Evolutionary conservation across 129 eudicot species (phyloP).

Genomic region (Lactuca saligna): DNA sequence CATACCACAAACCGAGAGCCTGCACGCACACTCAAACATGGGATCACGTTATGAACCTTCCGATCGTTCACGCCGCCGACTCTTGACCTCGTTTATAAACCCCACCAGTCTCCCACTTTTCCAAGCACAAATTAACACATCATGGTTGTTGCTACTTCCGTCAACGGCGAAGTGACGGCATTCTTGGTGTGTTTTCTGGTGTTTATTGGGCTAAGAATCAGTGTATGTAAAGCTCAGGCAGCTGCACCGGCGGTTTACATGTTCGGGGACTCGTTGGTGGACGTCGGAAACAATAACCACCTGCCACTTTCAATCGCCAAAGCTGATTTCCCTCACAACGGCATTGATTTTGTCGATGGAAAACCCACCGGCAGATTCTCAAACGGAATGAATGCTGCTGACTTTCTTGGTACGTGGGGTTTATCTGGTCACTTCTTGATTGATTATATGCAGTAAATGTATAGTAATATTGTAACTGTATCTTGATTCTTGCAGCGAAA

Average conservation of each 20-base stretch:
- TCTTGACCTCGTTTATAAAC: slow-evolving; percentile 8
- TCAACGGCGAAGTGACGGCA: background rate
- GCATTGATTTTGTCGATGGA: slow-evolving; percentile 50
- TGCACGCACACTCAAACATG: slow-evolving; percentile 12
- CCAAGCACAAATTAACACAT: slow-evolving; percentile 7
- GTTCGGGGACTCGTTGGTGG: slow-evolving; percentile 72
- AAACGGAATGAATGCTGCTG: slow-evolving; percentile 86
- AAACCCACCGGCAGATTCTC: slow-evolving; percentile 71
- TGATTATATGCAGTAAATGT: background rate
- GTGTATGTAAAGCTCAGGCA: slow-evolving; percentile 11
- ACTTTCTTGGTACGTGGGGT: slow-evolving; percentile 54
- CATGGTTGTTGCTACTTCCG: background rate
- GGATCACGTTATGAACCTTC: background rate
- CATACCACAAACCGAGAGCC: slow-evolving; percentile 12
- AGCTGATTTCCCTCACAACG: slow-evolving; percentile 75
- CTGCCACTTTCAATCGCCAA: slow-evolving; percentile 49
- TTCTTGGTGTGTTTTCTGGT: slow-evolving; percentile 20
- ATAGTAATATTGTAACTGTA: background rate
- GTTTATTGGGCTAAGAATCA: background rate
- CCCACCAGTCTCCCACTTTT: slow-evolving; percentile 7
- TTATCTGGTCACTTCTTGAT: background rate
- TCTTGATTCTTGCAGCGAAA: slow-evolving; percentile 48
- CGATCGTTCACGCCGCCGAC: slow-evolving; percentile 1
- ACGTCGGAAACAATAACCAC: slow-evolving; percentile 77
- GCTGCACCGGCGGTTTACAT: slow-evolving; percentile 45